Percentiles rank a stretch among this genome's conserved stretches.
These are phyloP conservation scores for Cicer cuneatum DNA, from an alignment of 306 rosid genomes.

Conservation along the genomic window DNA sequence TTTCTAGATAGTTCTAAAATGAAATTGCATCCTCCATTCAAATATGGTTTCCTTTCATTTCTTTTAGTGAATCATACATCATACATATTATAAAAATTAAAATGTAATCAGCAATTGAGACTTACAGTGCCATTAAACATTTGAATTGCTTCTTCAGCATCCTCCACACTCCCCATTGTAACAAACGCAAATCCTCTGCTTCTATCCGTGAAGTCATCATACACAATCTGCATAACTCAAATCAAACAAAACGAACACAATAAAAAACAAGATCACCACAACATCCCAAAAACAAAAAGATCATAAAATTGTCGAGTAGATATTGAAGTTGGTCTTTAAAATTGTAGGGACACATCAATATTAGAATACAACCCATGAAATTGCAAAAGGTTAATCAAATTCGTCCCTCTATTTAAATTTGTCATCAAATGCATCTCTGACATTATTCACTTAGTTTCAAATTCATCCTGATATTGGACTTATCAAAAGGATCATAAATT, in stretches of 20 bases:
- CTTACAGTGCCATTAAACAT: conserved; percentile 81
- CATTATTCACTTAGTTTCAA: neutral
- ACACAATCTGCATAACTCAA: conserved; percentile 53
- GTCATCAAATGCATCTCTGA: neutral
- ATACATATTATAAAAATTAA: neutral
- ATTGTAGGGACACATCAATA: neutral
- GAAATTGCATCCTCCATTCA: neutral
- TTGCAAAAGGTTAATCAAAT: neutral
- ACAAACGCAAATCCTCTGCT: conserved; percentile 87
- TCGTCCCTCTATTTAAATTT: neutral
- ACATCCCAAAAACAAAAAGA: neutral
- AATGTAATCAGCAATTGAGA: neutral
- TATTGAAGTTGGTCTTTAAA: neutral
- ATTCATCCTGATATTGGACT: neutral
- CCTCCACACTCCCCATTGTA: conserved; percentile 71
- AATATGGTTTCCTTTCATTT: neutral
- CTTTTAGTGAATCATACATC: neutral
- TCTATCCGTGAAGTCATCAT: conserved; percentile 67
- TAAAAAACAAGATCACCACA: neutral
- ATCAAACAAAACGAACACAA: neutral
- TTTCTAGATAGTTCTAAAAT: conserved; percentile 14
- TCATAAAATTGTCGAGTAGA: neutral
- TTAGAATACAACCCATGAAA: neutral
- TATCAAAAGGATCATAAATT: too few relatives aligned
- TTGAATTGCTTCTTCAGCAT: conserved; percentile 72